Percentiles rank a stretch among this genome's conserved stretches.
Conservation (phyloP, 2,329 filamentous ascomycete species). For the Diaporthe batatas region DNA sequence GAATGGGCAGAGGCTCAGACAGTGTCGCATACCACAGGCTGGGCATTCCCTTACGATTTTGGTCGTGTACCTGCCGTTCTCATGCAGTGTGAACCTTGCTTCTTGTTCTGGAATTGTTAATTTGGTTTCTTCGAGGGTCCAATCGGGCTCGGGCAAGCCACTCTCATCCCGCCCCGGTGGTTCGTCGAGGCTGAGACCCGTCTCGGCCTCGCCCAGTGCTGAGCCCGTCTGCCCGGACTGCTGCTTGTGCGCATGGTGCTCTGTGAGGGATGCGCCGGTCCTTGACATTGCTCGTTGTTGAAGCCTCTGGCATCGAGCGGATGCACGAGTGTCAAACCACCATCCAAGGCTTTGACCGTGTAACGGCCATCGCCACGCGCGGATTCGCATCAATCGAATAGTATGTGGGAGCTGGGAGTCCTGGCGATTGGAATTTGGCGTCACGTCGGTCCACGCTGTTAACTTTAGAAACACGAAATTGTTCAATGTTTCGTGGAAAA, state of each 20-base stretch:
- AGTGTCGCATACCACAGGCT: background rate
- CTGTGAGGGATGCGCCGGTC: too few species aligned
- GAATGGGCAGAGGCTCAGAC: background rate
- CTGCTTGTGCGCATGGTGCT: background rate
- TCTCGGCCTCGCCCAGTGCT: background rate
- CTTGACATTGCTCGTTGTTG: background rate
- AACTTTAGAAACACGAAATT: too few species aligned
- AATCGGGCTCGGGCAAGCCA: background rate
- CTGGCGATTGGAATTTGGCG: background rate
- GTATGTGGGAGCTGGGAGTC: background rate
- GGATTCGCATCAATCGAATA: background rate
- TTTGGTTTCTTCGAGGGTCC: background rate
- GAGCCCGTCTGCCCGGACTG: background rate
- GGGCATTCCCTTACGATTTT: rapidly evolving
- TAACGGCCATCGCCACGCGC: background rate
- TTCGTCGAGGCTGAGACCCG: too few species aligned
- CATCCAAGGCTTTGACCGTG: background rate
- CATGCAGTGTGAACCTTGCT: background rate
- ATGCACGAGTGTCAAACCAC: background rate
- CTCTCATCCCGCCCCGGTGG: background rate
- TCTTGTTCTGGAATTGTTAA: background rate
- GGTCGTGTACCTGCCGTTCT: rapidly evolving
- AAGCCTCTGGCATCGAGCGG: background rate
- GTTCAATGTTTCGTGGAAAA: too few species aligned
- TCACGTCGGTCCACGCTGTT: background rate